Evolutionary conservation across 768 basidiomycete species (phyloP).

Genomic region (Mycena haematopus): DNA sequence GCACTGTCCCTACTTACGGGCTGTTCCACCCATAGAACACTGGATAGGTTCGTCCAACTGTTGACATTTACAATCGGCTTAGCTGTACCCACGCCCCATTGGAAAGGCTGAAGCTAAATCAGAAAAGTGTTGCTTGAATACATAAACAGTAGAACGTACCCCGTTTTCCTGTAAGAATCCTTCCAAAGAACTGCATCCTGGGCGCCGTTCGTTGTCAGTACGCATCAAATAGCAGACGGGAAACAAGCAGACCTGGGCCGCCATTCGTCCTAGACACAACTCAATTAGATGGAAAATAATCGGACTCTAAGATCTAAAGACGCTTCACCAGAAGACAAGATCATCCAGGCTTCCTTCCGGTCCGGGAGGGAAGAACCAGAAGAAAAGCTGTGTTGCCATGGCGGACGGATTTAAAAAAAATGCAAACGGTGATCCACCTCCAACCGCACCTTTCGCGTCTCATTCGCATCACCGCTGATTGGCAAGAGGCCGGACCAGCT

Average conservation of each 20-base stretch:
- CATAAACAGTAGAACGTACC: conserved; percentile 43
- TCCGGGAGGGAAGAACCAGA: conserved; percentile 86
- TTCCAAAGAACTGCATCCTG: conserved; percentile 77
- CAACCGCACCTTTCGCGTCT: conserved; percentile 67
- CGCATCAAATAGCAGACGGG: too few species aligned
- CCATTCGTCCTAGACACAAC: conserved; percentile 64
- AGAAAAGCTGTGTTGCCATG: conserved; percentile 69
- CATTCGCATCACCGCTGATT: conserved; percentile 63
- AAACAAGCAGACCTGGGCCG: too few species aligned
- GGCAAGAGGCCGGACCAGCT: conserved; percentile 80
- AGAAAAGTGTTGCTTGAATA: not conserved
- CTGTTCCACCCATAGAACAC: conserved; percentile 77
- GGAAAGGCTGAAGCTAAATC: conserved; percentile 57
- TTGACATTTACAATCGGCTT: conserved; percentile 66
- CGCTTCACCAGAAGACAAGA: conserved; percentile 76
- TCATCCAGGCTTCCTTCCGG: conserved; percentile 75
- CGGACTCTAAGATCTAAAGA: not conserved
- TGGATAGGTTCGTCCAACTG: conserved; percentile 84
- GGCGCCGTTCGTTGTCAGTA: conserved; percentile 38
- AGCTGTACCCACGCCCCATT: conserved; percentile 69
- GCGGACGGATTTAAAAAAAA: not conserved
- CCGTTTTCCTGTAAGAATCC: conserved; percentile 80
- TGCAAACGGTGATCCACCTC: not conserved
- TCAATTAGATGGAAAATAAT: not conserved
- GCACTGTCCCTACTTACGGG: too few species aligned